Base-by-base conservation (phyloP, 73 alveolate genomes). In the Tetrahymena borealis region DNA sequence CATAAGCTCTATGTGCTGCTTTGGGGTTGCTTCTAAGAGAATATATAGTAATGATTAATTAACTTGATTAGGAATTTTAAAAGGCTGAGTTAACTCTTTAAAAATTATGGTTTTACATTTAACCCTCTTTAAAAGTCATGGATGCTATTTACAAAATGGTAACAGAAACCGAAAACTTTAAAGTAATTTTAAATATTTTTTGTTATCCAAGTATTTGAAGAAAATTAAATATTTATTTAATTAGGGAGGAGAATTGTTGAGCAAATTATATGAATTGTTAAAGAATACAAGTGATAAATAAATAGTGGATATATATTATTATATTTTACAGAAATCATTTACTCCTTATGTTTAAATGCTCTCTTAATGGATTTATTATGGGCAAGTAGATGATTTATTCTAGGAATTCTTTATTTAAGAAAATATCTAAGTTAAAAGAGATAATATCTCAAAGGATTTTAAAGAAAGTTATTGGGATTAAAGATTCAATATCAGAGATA, bases 351-450 rank as follows among this genome's bases (percentile, higher is more conserved):
- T 98, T 77, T 94, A 97, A 94, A 97, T 97, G 93, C 96, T 98
- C 31, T 95, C 96, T 94, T 94, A 97, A 91, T 98, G 99, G 99
- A 96, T 97, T 20, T 98, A 98, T 91, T 95, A 95, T 78, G 99
- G 99, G 16, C 95, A 96, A 92, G 79, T 98, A 2, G 99, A 98
- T 93, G 99, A 98, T 93, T 99, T 98, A 24, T 98, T 97, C 94
- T 97, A 95, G 42, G 99, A 98, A 94, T 98, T 98, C 94, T 95
- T 98, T 94, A 97, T 98, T 15, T 94, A 95, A 85, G 98, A 98
- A 78, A 96, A 98, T 79, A 96, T 96, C 43, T 90, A 93, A 35
- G 96, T 95, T 90, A 90, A 94, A 32, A 98, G 98, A 91, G 99
- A 98, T 77, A 96, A 98, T 38, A 92, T 98, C 90, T 97, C 96